Conservation (phyloP, 164 flowering plant species). For the Protea cynaroides region DNA sequence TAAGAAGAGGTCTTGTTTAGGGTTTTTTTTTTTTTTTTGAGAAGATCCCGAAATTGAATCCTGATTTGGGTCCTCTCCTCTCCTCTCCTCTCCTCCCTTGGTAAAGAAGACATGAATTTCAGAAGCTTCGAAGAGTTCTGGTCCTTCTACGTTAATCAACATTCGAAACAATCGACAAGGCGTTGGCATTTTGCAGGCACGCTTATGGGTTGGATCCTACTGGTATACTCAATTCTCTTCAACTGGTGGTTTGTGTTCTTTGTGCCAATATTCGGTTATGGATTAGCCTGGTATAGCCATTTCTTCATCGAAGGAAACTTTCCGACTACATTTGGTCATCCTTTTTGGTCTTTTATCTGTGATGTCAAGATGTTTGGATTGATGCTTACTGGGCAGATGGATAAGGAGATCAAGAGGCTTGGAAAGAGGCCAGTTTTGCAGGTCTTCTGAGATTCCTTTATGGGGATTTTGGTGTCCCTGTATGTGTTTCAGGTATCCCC, state of each 20-base stretch:
- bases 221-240: constrained; percentile 45
- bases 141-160: constrained; percentile 83
- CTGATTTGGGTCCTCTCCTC: constrained; percentile 13
- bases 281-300: constrained; percentile 92
- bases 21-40: not conserved
- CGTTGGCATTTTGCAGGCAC: constrained; percentile 90
- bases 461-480: not conserved
- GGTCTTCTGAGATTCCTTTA: constrained; percentile 15
- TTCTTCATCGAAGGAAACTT: constrained; percentile 82
- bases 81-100: too few relatives aligned
- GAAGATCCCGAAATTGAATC: not conserved
- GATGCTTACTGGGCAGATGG: constrained; percentile 90
- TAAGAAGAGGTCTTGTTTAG: not conserved
- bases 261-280: constrained; percentile 67
- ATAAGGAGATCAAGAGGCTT: constrained; percentile 84
- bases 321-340: constrained; percentile 85
- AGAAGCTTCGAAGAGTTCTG: constrained; percentile 90
- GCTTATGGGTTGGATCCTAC: constrained; percentile 33
- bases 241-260: constrained; percentile 63
- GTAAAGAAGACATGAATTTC: constrained; percentile 61
- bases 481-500: not conserved
- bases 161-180: constrained; percentile 80
- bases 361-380: constrained; percentile 93
- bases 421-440: constrained; percentile 85
- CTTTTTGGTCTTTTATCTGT: constrained; percentile 80